phyloP scores from a whole-genome alignment of 176 grass and related monocot species.

The Pharus latifolius region DNA sequence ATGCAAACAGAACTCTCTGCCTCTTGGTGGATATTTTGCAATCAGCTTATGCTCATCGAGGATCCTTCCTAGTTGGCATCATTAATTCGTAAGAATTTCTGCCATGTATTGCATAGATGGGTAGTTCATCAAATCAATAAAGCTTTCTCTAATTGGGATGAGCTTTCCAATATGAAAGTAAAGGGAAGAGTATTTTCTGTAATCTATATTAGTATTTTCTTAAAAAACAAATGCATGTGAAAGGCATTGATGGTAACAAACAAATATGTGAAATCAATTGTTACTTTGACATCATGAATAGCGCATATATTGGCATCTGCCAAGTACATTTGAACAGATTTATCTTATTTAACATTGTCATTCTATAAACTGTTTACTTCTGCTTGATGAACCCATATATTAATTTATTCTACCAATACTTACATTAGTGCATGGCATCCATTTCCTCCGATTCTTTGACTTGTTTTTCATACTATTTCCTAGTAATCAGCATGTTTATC shows the following conservation, averaged over 20 bases:
- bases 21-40: conserved; percentile 73
- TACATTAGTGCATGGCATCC: neutral
- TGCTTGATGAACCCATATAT: too few species aligned
- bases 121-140: neutral
- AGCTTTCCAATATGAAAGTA: neutral
- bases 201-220: too few species aligned
- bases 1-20: conserved; percentile 52
- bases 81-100: conserved; percentile 74
- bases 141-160: neutral
- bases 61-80: conserved; percentile 62
- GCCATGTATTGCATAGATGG: conserved; percentile 11
- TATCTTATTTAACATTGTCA: too few species aligned
- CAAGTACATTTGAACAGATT: too few species aligned
- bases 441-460: too few species aligned
- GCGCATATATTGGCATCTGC: too few species aligned
- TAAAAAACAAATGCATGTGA: neutral
- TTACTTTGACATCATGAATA: too few species aligned
- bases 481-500: conserved; percentile 8
- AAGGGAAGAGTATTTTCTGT: neutral
- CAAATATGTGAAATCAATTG: too few species aligned
- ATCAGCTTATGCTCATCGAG: conserved; percentile 50
- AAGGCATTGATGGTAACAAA: neutral
- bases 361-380: too few species aligned
- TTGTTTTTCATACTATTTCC: neutral
- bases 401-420: too few species aligned